phyloP scores from a whole-genome alignment of 257 asterid species.

The Lantana camara region DNA sequence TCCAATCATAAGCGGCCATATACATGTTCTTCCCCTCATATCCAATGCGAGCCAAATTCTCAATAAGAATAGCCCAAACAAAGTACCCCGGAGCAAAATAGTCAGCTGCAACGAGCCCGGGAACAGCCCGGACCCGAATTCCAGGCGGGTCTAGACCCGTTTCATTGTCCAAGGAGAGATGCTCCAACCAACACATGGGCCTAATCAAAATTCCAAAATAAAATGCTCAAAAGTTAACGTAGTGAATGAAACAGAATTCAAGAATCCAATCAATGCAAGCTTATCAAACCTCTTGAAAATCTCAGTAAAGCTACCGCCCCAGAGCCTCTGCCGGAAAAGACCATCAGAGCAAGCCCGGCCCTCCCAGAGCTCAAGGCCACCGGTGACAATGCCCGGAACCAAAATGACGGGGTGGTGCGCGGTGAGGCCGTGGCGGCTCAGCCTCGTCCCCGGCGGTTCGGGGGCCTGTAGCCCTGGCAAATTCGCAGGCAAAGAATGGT shows the following conservation, averaged over 20 bases:
- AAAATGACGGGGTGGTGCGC: constrained; percentile 76
- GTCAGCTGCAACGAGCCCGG: constrained; percentile 88
- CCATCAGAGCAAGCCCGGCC: constrained; percentile 86
- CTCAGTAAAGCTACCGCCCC: constrained; percentile 87
- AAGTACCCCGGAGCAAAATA: constrained; percentile 93
- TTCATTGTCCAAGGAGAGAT: constrained; percentile 83
- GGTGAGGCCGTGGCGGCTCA: constrained; percentile 57
- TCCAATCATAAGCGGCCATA: constrained; percentile 98
- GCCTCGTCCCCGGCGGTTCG: constrained; percentile 67
- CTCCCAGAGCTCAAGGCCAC: constrained; percentile 96
- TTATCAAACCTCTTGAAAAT: constrained; percentile 47
- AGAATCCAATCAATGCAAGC: background rate
- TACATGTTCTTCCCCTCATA: constrained; percentile 89
- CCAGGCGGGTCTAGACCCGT: constrained; percentile 96
- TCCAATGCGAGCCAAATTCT: constrained; percentile 89
- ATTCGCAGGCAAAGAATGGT: constrained; percentile 50
- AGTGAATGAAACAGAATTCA: too few relatives aligned
- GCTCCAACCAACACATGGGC: constrained; percentile 98
- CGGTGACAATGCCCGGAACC: constrained; percentile 93
- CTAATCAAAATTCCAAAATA: constrained; percentile 38
- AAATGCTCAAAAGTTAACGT: background rate
- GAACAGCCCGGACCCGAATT: constrained; percentile 81
- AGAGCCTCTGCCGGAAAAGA: constrained; percentile 72
- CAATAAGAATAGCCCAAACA: constrained; percentile 88
- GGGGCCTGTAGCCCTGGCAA: constrained; percentile 48